These are phyloP conservation scores for Schizosaccharomyces octosporus DNA, from an alignment of 805 yeast genomes.

Conservation along the genomic window DNA sequence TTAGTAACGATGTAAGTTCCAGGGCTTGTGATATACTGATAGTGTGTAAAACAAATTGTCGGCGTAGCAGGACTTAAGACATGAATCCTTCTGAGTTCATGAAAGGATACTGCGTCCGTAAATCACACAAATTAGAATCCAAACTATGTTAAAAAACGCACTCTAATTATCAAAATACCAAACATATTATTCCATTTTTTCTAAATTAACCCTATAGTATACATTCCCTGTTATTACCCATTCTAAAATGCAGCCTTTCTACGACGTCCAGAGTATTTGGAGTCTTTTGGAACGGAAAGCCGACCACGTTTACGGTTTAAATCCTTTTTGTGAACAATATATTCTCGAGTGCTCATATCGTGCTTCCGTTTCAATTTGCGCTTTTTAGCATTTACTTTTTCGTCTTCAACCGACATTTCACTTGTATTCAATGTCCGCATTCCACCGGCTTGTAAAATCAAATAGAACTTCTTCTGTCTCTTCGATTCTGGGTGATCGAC, in stretches of 20 bases:
- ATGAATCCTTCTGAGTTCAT: too few relatives aligned
- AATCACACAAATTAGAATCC: too few relatives aligned
- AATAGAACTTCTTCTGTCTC: slow-evolving; percentile 70
- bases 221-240: neutral
- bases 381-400: slow-evolving; percentile 51
- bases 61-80: too few relatives aligned
- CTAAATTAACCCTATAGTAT: neutral
- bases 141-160: too few relatives aligned
- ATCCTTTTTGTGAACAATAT: slow-evolving; percentile 74
- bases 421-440: slow-evolving; percentile 18
- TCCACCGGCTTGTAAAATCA: slow-evolving; percentile 70
- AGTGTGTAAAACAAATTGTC: too few relatives aligned
- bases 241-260: slow-evolving; percentile 36
- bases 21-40: too few relatives aligned
- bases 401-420: slow-evolving; percentile 8
- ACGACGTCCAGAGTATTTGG: slow-evolving; percentile 72
- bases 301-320: slow-evolving; percentile 80
- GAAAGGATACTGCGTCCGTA: too few relatives aligned
- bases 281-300: slow-evolving; percentile 49
- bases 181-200: too few relatives aligned
- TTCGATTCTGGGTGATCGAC: slow-evolving; percentile 84
- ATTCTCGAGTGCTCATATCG: slow-evolving; percentile 55
- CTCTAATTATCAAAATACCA: too few relatives aligned
- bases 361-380: slow-evolving; percentile 32
- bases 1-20: too few relatives aligned